Evolutionary conservation across 129 eudicot genomes (phyloP).

Genomic region (Gnaphalium uliginosum): DNA sequence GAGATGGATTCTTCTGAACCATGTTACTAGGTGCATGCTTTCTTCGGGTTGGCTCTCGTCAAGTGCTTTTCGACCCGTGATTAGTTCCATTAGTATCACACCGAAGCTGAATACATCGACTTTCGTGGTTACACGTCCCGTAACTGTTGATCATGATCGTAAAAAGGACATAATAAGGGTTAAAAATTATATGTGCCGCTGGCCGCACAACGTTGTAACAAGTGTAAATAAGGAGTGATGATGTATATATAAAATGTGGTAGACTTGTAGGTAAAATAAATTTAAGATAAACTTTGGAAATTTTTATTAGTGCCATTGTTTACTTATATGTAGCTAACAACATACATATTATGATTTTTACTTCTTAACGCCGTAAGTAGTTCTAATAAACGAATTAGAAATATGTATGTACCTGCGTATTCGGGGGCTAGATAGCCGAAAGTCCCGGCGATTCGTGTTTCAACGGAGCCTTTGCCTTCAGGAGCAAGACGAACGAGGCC

Average conservation of each 20-base stretch:
- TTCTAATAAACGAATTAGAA: neutral
- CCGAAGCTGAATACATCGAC: constrained; percentile 97
- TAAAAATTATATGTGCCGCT: no score
- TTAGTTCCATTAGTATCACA: constrained; percentile 90
- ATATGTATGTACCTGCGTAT: constrained; percentile 82
- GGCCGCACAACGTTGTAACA: no score
- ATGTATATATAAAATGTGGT: no score
- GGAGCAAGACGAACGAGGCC: constrained; percentile 99
- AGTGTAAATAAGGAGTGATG: no score
- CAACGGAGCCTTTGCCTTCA: constrained; percentile 91
- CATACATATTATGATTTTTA: no score
- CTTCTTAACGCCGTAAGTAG: no score
- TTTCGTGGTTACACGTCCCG: constrained; percentile 95
- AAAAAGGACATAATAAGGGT: constrained; percentile 5
- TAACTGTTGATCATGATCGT: constrained; percentile 45
- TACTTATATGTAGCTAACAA: no score
- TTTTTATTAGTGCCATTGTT: no score
- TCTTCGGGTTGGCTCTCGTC: constrained; percentile 98
- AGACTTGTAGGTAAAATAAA: no score
- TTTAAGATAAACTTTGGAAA: no score
- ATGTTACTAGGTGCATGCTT: constrained; percentile 95
- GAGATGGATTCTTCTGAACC: constrained; percentile 89
- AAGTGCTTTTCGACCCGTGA: constrained; percentile 92
- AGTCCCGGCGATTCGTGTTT: constrained; percentile 93
- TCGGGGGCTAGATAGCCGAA: constrained; percentile 98